Percentiles rank a stretch among this genome's conserved stretches.
phyloP scores from a whole-genome alignment of 2,329 filamentous ascomycete species.

The Diplodia seriata region DNA sequence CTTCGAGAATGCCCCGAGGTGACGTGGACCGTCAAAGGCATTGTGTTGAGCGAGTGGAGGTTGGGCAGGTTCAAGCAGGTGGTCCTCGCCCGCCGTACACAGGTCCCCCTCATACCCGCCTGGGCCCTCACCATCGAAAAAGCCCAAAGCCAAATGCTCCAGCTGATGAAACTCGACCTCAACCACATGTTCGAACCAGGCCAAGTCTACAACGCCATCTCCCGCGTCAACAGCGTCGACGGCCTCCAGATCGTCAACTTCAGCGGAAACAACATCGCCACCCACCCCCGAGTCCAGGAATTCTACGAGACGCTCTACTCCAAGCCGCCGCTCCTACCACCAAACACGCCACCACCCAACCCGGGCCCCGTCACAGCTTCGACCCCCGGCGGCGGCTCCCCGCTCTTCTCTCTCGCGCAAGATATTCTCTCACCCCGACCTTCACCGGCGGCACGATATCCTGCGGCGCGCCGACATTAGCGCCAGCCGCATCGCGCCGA shows the following conservation, averaged over 20 bases:
- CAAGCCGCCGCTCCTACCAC: too few species aligned
- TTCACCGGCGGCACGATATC: slow-evolving; percentile 7
- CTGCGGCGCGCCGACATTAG: neutral
- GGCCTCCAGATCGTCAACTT: neutral
- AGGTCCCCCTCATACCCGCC: slow-evolving; percentile 65
- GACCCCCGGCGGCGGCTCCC: neutral
- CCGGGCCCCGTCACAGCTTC: neutral
- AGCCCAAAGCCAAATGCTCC: slow-evolving; percentile 67
- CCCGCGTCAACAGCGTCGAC: neutral
- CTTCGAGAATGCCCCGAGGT: neutral
- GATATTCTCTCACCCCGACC: neutral
- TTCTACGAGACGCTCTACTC: neutral
- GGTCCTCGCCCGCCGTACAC: slow-evolving; percentile 53
- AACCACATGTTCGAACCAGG: slow-evolving; percentile 61
- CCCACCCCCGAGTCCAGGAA: neutral
- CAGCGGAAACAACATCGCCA: neutral
- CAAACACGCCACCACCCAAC: too few species aligned
- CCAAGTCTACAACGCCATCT: slow-evolving; percentile 65
- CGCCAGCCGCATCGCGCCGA: neutral
- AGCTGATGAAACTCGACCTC: slow-evolving; percentile 64
- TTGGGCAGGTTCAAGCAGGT: too few species aligned
- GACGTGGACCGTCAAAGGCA: neutral
- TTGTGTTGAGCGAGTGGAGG: neutral
- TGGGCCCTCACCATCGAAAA: slow-evolving; percentile 72
- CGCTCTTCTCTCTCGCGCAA: neutral